Conservation (phyloP, 1,284 basidiomycete genomes). For the Veloporphyrellus conicus region DNA sequence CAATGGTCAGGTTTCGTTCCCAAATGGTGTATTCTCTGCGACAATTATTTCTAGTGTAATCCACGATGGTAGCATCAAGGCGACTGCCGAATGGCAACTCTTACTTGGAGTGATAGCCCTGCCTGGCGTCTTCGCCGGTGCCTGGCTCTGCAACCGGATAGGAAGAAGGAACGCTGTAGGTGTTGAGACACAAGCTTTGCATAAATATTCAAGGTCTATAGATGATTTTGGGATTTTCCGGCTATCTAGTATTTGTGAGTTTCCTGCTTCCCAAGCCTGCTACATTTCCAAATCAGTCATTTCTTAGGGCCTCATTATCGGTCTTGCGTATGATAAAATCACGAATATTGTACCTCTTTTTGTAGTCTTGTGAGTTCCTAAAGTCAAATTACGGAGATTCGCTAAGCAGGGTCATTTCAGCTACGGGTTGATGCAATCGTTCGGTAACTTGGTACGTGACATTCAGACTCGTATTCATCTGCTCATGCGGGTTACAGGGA, state of each 20-base stretch:
- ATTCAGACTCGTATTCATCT: not conserved
- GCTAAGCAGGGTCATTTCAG: conserved; percentile 31
- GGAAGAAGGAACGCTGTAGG: conserved; percentile 60
- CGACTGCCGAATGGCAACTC: conserved; percentile 68
- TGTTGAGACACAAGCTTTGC: conserved; percentile 2
- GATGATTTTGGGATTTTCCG: conserved; percentile 74
- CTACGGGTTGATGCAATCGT: conserved; percentile 65
- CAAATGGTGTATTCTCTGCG: conserved; percentile 66
- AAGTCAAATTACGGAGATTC: conserved; percentile 2
- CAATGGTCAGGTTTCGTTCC: conserved; percentile 54
- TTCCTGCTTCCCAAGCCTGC: not conserved
- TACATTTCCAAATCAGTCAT: not conserved
- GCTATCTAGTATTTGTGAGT: conserved; percentile 65
- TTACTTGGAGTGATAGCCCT: conserved; percentile 64
- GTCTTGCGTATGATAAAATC: conserved; percentile 63
- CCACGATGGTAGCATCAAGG: conserved; percentile 49
- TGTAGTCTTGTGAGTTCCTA: conserved; percentile 53
- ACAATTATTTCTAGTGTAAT: conserved; percentile 63
- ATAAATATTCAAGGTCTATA: conserved; percentile 20
- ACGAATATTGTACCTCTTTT: conserved; percentile 64
- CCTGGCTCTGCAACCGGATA: conserved; percentile 58
- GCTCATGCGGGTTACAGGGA: conserved; percentile 42
- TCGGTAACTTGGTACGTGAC: conserved; percentile 55
- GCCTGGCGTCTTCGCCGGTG: conserved; percentile 62
- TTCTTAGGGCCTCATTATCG: conserved; percentile 54